Evolutionary conservation across 306 rosid species (phyloP), one percentile per base, ranked within the genome.

Genomic region (Lotus japonicus): DNA sequence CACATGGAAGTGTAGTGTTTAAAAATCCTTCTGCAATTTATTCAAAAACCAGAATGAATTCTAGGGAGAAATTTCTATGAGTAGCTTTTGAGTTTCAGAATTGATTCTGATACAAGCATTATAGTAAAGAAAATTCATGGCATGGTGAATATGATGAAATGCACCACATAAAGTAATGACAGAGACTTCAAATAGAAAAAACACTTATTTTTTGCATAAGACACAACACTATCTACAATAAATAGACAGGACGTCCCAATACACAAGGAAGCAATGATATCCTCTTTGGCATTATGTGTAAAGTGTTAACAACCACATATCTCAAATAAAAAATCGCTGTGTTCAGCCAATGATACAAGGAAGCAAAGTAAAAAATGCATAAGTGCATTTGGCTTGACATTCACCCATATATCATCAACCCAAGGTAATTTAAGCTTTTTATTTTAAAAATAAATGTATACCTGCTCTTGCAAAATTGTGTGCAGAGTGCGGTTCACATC

Each of bases 401-500:
- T 28, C 33, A 28, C 33, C 33, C 33, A 28, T 28, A 2, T 28
- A 51, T 55, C 79, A 70, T 12, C 39, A 46, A 44, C 17, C 16
- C 14, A 26, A 36, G 31, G 44, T 5, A 14, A 42, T 57, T 68
- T 19, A 16, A 36, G 33, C 16, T 31, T 68, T 18, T 43, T 12
- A 13, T 8, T 26, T 1, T 44, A 53, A 11, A n/a, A 46, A n/a
- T n/a, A 61, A 41, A 43, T 5, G 36, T 50, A 18, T 76, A 95
- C 99, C 97, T 91, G 89, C 70, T 91, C 97, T 77, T 81, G 91
- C 38, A 68, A 78, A 53, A 95, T 88, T n/a, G 94, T 84, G 73
- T 95, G 95, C 14, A 95, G 84, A 58, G 92, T 77, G 60, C 99
- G 90, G 87, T 95, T 97, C 60, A 95, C 99, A 71, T 95, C 99